Conservation (phyloP, 345 rosid genomes). For the Citrus glauca region DNA sequence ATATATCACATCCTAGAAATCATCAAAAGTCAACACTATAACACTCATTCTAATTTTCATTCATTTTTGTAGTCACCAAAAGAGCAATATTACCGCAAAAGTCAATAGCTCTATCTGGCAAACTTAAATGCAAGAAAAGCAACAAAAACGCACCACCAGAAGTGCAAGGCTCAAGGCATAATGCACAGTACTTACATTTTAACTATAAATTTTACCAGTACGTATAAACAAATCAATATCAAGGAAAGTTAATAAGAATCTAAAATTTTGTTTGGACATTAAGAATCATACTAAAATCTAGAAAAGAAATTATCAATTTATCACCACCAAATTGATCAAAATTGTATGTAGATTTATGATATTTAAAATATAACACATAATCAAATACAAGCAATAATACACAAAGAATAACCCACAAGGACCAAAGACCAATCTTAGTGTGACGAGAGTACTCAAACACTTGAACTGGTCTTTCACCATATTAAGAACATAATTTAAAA, state of each 20-base stretch:
- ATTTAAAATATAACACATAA: background rate
- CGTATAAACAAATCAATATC: background rate
- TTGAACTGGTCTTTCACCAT: background rate
- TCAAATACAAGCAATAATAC: background rate
- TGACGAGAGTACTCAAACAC: background rate
- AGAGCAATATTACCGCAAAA: background rate
- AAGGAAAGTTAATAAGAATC: background rate
- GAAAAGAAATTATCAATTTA: background rate
- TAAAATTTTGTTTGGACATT: background rate
- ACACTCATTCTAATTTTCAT: too few relatives aligned
- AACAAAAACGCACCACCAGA: background rate
- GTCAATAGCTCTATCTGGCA: background rate
- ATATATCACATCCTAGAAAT: background rate
- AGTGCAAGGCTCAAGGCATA: background rate
- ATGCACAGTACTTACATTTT: background rate
- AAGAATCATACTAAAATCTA: background rate
- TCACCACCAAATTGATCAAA: background rate
- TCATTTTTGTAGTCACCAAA: background rate
- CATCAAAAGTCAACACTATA: background rate
- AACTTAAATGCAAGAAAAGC: background rate
- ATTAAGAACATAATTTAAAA: constrained; percentile 4
- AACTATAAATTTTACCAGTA: background rate
- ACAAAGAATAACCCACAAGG: background rate
- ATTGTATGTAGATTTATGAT: background rate
- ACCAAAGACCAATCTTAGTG: background rate